phyloP scores from a whole-genome alignment of 345 rosid genomes.

The Rhizophora apiculata region DNA sequence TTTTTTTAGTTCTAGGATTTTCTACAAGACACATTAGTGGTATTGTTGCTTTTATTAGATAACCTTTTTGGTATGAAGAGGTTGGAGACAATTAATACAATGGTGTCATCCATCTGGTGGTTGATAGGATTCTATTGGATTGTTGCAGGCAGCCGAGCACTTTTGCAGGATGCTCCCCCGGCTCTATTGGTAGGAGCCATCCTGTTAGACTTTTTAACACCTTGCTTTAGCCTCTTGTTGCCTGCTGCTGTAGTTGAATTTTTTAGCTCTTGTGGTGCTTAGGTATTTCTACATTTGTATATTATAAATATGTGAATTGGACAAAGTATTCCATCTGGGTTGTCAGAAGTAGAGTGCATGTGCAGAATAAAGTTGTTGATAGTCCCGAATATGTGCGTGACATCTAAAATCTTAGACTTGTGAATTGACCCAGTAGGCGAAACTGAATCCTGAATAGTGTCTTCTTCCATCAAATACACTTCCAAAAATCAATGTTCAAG shows the following conservation, averaged over 20 bases:
- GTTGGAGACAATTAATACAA: conserved; percentile 40
- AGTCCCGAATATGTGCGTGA: too few species aligned
- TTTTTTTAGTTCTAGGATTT: too few species aligned
- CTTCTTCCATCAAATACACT: conserved; percentile 35
- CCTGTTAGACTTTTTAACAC: too few species aligned
- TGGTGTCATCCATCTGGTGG: conserved; percentile 51
- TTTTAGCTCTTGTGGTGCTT: too few species aligned
- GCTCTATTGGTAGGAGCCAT: conserved; percentile 41
- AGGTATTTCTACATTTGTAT: too few species aligned
- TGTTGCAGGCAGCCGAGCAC: conserved; percentile 37
- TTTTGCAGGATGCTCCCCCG: conserved; percentile 37
- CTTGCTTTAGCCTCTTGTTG: background rate
- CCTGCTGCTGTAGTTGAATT: background rate
- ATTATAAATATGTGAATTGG: too few species aligned
- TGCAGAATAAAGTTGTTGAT: too few species aligned
- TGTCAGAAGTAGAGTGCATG: too few species aligned
- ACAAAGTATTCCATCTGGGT: too few species aligned
- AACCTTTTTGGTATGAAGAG: conserved; percentile 15
- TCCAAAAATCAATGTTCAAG: background rate
- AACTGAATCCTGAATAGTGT: conserved; percentile 31
- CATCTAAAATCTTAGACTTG: conserved; percentile 54
- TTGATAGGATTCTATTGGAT: conserved; percentile 51
- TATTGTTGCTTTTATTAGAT: too few species aligned
- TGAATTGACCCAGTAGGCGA: conserved; percentile 41
- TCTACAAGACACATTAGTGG: too few species aligned